Base-by-base conservation (phyloP, 1,284 basidiomycete species). In the Moesziomyces antarcticus region DNA sequence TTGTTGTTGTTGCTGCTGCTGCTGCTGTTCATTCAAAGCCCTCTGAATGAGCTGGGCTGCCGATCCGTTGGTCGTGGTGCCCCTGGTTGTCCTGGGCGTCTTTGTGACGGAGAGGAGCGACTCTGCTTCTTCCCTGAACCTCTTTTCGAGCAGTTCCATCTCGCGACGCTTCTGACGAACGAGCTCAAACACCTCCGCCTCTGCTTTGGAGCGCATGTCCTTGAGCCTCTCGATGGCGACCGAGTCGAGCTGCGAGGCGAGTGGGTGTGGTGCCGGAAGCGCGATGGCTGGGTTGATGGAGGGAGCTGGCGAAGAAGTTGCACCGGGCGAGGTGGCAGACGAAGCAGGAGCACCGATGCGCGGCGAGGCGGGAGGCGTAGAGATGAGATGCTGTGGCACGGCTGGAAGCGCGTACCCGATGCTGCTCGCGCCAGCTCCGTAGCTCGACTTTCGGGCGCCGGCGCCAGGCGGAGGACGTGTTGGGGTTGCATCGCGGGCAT, bases 101-200 rank as follows among this genome's bases (percentile, higher is more conserved):
- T 57, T 63, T 16, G 61, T 56, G 10, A 56, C 51, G 41, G 71
- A 61, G 6, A 77, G 73, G 13, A 75, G 51, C 27, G 58, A 44
- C 43, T 77, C 69, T 35, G 70, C 73, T 37, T 77, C 73, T 40
- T 67, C 58, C n/a, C 47, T 56, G 44, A 67, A 50, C 7, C 74
- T 53, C 57, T 70, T 73, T 35, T 73, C 65, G 24, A 77, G 50
- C 20, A 35, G 57, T 50, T 77, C 74, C 65, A 77, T 67, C 61
- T 77, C 74, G 45, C 74, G 58, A 18, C 71, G 56, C 71, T 71
- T 73, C 43, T 70, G 66, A 11, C 71, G 62, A 3, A 77, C 67
- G 21, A 77, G 60, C 43, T 77, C 67, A n/a, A 73, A 68, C 7
- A 77, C 60, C 47, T 77, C 71, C 4, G 71, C 71, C 43, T 77